Percentiles rank a stretch among this genome's conserved stretches.
These are phyloP conservation scores for Collybia sordida DNA, from an alignment of 768 basidiomycete species.

Conservation along the genomic window DNA sequence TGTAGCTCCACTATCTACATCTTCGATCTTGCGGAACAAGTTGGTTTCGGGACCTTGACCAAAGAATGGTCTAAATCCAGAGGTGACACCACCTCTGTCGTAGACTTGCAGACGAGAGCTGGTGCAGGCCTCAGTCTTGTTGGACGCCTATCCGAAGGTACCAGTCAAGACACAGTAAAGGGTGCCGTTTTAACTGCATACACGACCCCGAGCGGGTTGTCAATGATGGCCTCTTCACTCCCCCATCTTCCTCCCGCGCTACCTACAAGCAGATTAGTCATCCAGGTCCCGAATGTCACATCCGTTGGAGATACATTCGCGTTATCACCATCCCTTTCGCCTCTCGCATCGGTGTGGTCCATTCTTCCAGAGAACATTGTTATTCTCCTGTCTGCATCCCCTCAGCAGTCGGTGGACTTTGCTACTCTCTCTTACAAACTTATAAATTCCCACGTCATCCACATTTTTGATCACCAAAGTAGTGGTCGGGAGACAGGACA, in stretches of 20 bases:
- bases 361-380: slow-evolving; percentile 66
- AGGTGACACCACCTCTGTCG: slow-evolving; percentile 48
- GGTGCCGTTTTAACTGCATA: slow-evolving; percentile 72
- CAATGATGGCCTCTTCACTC: slow-evolving; percentile 80
- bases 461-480: slow-evolving; percentile 88
- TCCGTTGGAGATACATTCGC: slow-evolving; percentile 63
- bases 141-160: slow-evolving; percentile 77
- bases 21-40: slow-evolving; percentile 82
- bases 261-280: slow-evolving; percentile 64
- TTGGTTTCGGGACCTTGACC: slow-evolving; percentile 76
- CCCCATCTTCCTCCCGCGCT: slow-evolving; percentile 65
- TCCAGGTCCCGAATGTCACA: slow-evolving; percentile 81
- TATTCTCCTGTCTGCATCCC: slow-evolving; percentile 80
- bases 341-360: slow-evolving; percentile 57
- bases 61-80: slow-evolving; percentile 57
- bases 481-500: slow-evolving; percentile 75
- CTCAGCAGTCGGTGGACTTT: slow-evolving; percentile 80
- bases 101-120: slow-evolving; percentile 76
- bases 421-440: slow-evolving; percentile 75
- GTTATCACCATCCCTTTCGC: slow-evolving; percentile 75
- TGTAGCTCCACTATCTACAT: slow-evolving; percentile 71
- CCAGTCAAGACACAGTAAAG: slow-evolving; percentile 63
- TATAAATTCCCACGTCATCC: slow-evolving; percentile 69
- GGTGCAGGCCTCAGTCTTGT: slow-evolving; percentile 83
- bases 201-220: slow-evolving; percentile 81